These are phyloP conservation scores for Albifimbria verrucaria DNA, from an alignment of 2,329 filamentous ascomycete species.

Conservation along the genomic window DNA sequence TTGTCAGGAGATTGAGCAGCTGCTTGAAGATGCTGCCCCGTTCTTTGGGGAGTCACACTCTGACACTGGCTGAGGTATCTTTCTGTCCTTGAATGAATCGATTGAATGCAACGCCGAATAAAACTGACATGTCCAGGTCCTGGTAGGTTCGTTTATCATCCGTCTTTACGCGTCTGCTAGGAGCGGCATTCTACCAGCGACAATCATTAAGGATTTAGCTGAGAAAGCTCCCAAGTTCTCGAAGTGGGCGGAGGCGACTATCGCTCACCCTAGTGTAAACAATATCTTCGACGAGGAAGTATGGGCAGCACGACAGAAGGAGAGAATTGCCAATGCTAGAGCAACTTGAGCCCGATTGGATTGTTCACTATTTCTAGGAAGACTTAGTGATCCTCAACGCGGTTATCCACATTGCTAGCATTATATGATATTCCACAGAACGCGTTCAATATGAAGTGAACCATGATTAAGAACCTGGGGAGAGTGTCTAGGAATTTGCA, in stretches of 20 bases:
- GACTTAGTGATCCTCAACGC: neutral
- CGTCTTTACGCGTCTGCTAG: slow-evolving; percentile 54
- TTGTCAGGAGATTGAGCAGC: slow-evolving; percentile 70
- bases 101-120: neutral
- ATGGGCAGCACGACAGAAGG: slow-evolving; percentile 14
- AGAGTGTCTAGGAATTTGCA: too few relatives aligned
- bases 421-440: too few relatives aligned
- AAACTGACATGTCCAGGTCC: slow-evolving; percentile 39
- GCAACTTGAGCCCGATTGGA: neutral
- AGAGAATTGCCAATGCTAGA: slow-evolving; percentile 11
- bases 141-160: slow-evolving; percentile 65
- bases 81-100: too few relatives aligned
- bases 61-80: slow-evolving; percentile 72
- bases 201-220: slow-evolving; percentile 42
- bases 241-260: slow-evolving; percentile 62
- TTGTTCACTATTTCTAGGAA: neutral
- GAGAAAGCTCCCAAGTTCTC: slow-evolving; percentile 62
- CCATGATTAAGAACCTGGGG: too few relatives aligned
- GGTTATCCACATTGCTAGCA: too few relatives aligned
- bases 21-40: slow-evolving; percentile 53
- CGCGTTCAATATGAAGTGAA: too few relatives aligned
- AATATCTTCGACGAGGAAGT: slow-evolving; percentile 55
- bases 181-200: slow-evolving; percentile 49
- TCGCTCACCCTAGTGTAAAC: slow-evolving; percentile 62
- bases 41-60: slow-evolving; percentile 61